Conservation (phyloP, 2,329 filamentous ascomycete genomes). For the Aspergillus pseudonomiae region DNA sequence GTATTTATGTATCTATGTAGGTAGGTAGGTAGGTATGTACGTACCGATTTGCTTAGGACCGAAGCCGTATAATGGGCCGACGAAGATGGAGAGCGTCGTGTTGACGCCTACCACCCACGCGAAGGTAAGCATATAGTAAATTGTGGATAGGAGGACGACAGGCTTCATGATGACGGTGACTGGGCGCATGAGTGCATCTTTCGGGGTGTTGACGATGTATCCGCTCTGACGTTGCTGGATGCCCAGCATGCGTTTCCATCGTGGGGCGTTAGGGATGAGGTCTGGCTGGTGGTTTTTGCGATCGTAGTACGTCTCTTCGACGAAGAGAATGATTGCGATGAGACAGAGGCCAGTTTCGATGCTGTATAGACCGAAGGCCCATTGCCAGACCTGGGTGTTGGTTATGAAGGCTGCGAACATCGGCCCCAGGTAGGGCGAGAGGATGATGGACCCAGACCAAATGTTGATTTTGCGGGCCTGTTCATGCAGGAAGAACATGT, state of each 20-base stretch:
- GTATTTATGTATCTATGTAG: slow-evolving; percentile 24
- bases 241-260: slow-evolving; percentile 40
- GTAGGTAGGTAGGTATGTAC: slow-evolving; percentile 9
- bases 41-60: slow-evolving; percentile 54
- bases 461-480: slow-evolving; percentile 45
- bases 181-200: slow-evolving; percentile 40
- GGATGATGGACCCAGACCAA: slow-evolving; percentile 41
- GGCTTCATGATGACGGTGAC: slow-evolving; percentile 43
- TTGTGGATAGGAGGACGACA: slow-evolving; percentile 36
- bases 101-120: slow-evolving; percentile 56
- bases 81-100: slow-evolving; percentile 57
- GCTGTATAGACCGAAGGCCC: slow-evolving; percentile 41
- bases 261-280: slow-evolving; percentile 28
- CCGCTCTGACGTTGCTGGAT: slow-evolving; percentile 36
- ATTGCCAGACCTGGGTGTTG: slow-evolving; percentile 38
- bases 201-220: slow-evolving; percentile 33
- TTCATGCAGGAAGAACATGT: slow-evolving; percentile 47
- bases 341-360: slow-evolving; percentile 37
- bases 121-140: slow-evolving; percentile 47
- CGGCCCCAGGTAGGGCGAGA: slow-evolving; percentile 38
- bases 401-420: slow-evolving; percentile 42
- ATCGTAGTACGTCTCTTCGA: slow-evolving; percentile 45
- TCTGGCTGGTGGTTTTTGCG: slow-evolving; percentile 26
- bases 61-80: slow-evolving; percentile 56
- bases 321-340: slow-evolving; percentile 35